Base-by-base conservation (phyloP, 2,329 filamentous ascomycete genomes). In the Capronia epimyces region DNA sequence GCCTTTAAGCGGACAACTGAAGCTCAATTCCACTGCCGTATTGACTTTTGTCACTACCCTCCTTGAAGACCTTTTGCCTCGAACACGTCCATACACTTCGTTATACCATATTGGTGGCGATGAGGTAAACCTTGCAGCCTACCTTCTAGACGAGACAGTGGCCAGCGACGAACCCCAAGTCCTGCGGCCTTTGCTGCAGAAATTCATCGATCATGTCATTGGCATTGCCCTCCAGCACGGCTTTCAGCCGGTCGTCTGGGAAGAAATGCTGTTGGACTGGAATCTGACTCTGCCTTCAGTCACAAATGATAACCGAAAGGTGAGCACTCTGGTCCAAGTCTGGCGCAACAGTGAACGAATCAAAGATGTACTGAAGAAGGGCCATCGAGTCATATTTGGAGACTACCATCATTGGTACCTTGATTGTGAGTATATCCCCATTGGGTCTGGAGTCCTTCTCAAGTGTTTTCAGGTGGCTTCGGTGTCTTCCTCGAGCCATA, bases 91-190 rank as follows among this genome's bases (percentile, higher is more conserved):
- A 0, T 88, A 87, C 66, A 76, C 84, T 2, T 71, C 80, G 5
- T 81, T 91, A 70, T 94, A 91, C 73, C 89, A 95, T 70, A 86
- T 86, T 1, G 89, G 89, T 39, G 89, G 89, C 48, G 89, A 95
- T 63, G 89, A 95, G 71, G 81, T 94, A 55, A 91, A 93, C 67
- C 75, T 75, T 55, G 84, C 90, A 62, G 80, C 83, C 46, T 90
- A 88, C 63, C 73, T 73, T 34, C 77, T 91, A 9, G 89, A 95
- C 64, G 79, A 83, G 3, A 85, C 80, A 1, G 81, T 95, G 31
- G 67, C 75, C 4, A 86, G 83, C 25, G 88, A 85, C 64, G 72
- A 82, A 47, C 71, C 75, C 0, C 67, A 72, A 1, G 76, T 91
- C 12, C 72, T 95, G 31, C 77, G 80, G 63, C 87, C 89, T 1